These are phyloP conservation scores for Trypanosoma grayi DNA, from an alignment of 208 protist genomes.

Conservation along the genomic window DNA sequence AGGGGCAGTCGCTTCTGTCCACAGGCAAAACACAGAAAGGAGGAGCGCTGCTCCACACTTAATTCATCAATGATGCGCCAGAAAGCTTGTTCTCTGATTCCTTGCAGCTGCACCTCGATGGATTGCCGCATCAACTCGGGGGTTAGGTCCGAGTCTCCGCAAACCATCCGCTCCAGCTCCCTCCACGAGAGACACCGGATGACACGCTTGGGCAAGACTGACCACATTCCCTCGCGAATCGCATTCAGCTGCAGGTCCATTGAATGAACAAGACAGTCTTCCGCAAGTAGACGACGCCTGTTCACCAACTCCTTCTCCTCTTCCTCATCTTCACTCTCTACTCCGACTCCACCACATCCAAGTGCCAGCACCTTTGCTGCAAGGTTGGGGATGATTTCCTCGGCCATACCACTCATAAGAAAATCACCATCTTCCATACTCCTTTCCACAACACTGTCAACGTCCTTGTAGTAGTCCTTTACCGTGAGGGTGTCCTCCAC, in stretches of 20 bases:
- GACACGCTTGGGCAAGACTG: conserved; percentile 73
- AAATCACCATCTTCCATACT: conserved; percentile 81
- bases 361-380: conserved; percentile 32
- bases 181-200: conserved; percentile 84
- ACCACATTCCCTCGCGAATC: conserved; percentile 79
- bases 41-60: conserved; percentile 70
- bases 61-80: conserved; percentile 87
- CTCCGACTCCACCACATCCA: not conserved
- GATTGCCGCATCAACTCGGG: conserved; percentile 61
- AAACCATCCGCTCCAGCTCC: conserved; percentile 80
- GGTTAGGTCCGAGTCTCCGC: conserved; percentile 69
- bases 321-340: no score
- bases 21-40: conserved; percentile 85
- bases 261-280: conserved; percentile 83
- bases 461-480: conserved; percentile 86
- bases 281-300: conserved; percentile 58
- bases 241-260: conserved; percentile 86
- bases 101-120: conserved; percentile 56
- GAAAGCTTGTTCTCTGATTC: conserved; percentile 60
- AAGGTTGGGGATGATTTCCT: conserved; percentile 83
- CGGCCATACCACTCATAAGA: conserved; percentile 69
- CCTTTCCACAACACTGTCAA: conserved; percentile 82
- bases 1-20: conserved; percentile 84
- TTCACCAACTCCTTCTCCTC: no score
- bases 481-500: conserved; percentile 80